A percentile compares a stretch with the other conserved stretches of the same genome.
Evolutionary conservation across 2,329 filamentous ascomycete genomes (phyloP).

Genomic region (Pseudocercospora macadamiae): DNA sequence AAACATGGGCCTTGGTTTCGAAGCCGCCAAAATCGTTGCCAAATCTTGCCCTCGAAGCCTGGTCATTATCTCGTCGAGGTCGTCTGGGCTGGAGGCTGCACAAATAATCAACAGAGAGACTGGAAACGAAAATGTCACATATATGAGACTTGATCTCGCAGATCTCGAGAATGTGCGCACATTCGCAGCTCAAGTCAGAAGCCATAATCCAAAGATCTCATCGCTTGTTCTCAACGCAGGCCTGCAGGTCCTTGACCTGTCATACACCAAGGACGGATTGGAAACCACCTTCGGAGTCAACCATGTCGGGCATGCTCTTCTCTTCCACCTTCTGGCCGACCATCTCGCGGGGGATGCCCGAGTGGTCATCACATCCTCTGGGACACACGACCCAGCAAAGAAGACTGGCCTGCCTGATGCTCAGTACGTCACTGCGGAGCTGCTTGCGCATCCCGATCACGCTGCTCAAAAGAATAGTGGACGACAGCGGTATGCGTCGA

Average conservation of each 20-base stretch:
- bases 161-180: constrained; percentile 53
- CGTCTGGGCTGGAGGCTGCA: constrained; percentile 47
- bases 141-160: constrained; percentile 53
- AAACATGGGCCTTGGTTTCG: constrained; percentile 49
- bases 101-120: constrained; percentile 48
- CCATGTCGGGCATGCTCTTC: constrained; percentile 34
- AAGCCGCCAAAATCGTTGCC: constrained; percentile 47
- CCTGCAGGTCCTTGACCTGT: constrained; percentile 32
- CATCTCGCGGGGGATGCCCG: constrained; percentile 50
- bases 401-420: constrained; percentile 49
- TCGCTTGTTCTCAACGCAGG: constrained; percentile 50
- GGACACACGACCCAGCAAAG: constrained; percentile 53
- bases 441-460: constrained; percentile 48
- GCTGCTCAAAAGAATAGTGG: constrained; percentile 31
- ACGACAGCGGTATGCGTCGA: constrained; percentile 47
- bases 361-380: constrained; percentile 40
- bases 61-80: constrained; percentile 50
- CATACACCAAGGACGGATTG: constrained; percentile 39
- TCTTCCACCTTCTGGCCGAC: constrained; percentile 28
- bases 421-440: constrained; percentile 48
- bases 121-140: constrained; percentile 46
- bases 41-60: constrained; percentile 44
- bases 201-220: constrained; percentile 42
- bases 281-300: constrained; percentile 40
- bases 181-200: constrained; percentile 45